phyloP scores from a whole-genome alignment of 116 monocot species.

The Dioscorea cayenensis region DNA sequence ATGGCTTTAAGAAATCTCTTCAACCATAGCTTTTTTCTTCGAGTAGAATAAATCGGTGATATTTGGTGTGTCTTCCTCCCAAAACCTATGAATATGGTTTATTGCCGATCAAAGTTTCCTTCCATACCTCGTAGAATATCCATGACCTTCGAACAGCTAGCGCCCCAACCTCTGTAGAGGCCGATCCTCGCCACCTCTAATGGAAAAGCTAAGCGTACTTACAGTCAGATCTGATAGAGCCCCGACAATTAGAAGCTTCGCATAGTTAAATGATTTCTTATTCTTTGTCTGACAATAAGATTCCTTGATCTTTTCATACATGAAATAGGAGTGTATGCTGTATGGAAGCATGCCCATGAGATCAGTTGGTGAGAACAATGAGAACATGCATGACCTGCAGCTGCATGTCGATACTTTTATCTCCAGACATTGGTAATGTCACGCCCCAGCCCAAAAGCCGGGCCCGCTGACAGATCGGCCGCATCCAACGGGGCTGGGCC shows the following conservation, averaged over 20 bases:
- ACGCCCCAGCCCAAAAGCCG: too few species aligned
- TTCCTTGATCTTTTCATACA: constrained; percentile 90
- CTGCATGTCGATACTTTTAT: too few species aligned
- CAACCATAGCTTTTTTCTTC: too few species aligned
- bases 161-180: constrained; percentile 91
- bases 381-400: too few species aligned
- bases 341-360: constrained; percentile 95
- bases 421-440: too few species aligned
- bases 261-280: constrained; percentile 54
- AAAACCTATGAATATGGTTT: constrained; percentile 17
- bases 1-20: too few species aligned
- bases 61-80: too few species aligned
- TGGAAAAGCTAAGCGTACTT: constrained; percentile 89
- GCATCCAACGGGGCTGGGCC: too few species aligned
- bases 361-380: too few species aligned
- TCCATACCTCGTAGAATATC: constrained; percentile 99
- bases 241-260: constrained; percentile 74
- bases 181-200: constrained; percentile 91
- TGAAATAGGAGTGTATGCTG: constrained; percentile 98
- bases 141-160: constrained; percentile 91
- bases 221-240: constrained; percentile 87
- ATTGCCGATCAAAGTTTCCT: constrained; percentile 58
- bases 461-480: too few species aligned
- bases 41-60: too few species aligned
- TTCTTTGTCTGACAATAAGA: constrained; percentile 65